Evolutionary conservation across 106 monocot species (phyloP), one percentile per base, ranked within the genome.

Genomic region (Narthecium ossifragum): DNA sequence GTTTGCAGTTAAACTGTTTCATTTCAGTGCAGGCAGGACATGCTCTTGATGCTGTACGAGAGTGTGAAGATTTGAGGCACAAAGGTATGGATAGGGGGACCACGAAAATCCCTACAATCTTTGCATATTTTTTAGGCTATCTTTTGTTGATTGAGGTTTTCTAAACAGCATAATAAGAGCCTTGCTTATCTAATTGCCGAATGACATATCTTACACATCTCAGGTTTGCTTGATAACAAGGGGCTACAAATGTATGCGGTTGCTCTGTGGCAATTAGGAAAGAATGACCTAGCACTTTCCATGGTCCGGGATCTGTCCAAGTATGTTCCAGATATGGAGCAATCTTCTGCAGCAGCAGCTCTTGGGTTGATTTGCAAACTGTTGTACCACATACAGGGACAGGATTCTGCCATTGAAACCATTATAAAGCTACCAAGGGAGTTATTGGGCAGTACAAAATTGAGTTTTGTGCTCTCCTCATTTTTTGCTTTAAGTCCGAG

Each of bases 191-290:
- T n/a, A n/a, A n/a, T n/a, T n/a, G n/a, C n/a, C n/a, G n/a, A n/a
- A n/a, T n/a, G n/a, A n/a, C n/a, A n/a, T n/a, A n/a, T n/a, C n/a
- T n/a, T 38, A 34, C 33, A 12, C 0, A 48, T 46, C 10, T 23
- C 37, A 98, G 96, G 87, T 53, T 26, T 77, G 43, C 78, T 90
- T 53, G 76, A 85, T 62, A 45, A 17, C 60, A 70, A 72, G 23
- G 73, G 78, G 46, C 61, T 78, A 21, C 96, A 98, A 67, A 73
- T 98, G 59, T 90, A 98, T 72, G 84, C 84, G 70, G 51, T 91
- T 73, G 46, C 87, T 48, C 66, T 98, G 28, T 98, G 80, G 75
- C 78, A 90, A 73, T 65, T 77, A 55, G 90, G 86, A 34, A 76
- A 76, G 27, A 65, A 62, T 23, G 79, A 91, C 22, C 50, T 60